Conservation (phyloP, 805 yeast species). For the Barnettozyma vustinii region DNA sequence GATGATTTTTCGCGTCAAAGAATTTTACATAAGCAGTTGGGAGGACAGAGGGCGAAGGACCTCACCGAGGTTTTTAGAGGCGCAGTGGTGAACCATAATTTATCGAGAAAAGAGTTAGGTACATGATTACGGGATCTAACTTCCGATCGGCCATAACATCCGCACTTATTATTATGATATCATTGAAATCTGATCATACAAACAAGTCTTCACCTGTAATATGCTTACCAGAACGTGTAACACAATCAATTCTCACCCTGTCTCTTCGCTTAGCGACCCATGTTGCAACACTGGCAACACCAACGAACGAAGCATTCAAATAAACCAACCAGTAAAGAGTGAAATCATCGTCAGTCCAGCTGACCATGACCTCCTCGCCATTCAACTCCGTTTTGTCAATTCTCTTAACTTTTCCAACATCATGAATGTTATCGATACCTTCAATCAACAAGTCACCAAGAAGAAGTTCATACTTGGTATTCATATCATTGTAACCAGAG, state of each 20-base stretch:
- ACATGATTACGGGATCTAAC: no score
- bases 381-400: slow-evolving; percentile 8
- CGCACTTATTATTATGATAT: no score
- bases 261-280: slow-evolving; percentile 13
- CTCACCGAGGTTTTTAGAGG: not conserved
- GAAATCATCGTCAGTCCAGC: slow-evolving; percentile 21
- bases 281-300: slow-evolving; percentile 13
- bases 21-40: not conserved
- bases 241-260: slow-evolving; percentile 17
- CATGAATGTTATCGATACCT: not conserved
- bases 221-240: slow-evolving; percentile 19
- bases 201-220: slow-evolving; percentile 16
- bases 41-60: no score
- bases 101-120: not conserved
- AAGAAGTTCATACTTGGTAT: slow-evolving; percentile 13
- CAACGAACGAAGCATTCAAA: slow-evolving; percentile 26
- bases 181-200: slow-evolving; percentile 1
- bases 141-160: no score
- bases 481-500: slow-evolving; percentile 15
- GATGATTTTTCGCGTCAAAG: not conserved
- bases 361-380: slow-evolving; percentile 13
- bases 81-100: not conserved
- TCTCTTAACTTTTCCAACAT: not conserved
- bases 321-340: slow-evolving; percentile 28
- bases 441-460: slow-evolving; percentile 25